Conservation (phyloP, 805 yeast species). For the Hanseniaspora meyeri region DNA sequence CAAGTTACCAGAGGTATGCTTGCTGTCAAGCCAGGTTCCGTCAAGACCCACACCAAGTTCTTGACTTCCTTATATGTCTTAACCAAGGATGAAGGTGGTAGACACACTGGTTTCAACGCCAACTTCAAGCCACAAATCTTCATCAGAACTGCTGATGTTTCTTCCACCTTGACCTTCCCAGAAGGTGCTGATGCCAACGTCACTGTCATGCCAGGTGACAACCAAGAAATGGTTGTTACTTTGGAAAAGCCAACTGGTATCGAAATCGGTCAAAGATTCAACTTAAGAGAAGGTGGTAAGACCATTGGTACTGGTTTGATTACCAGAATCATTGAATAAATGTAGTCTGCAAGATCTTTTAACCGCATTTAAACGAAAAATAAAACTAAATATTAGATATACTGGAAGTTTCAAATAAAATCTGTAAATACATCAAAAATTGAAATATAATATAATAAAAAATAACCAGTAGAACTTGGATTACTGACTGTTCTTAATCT, state of each 20-base stretch:
- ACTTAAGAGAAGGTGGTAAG: constrained; percentile 98
- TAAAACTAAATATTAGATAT: neutral
- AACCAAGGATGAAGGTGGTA: constrained; percentile 97
- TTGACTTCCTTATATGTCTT: constrained; percentile 85
- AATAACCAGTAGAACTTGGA: no score
- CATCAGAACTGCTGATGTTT: constrained; percentile 91
- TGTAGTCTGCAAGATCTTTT: neutral
- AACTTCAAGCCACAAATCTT: constrained; percentile 97
- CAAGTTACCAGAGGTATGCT: constrained; percentile 97
- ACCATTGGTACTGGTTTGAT: constrained; percentile 98
- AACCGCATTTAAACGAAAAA: neutral
- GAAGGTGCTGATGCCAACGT: constrained; percentile 69
- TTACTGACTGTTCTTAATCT: no score
- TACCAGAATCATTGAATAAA: constrained; percentile 67
- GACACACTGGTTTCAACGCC: constrained; percentile 93
- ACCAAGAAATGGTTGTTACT: constrained; percentile 88
- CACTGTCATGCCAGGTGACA: constrained; percentile 97
- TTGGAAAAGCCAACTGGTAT: constrained; percentile 83
- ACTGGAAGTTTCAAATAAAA: no score
- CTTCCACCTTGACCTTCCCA: constrained; percentile 76
- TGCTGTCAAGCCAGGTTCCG: constrained; percentile 80
- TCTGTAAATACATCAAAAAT: neutral
- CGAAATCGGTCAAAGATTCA: constrained; percentile 96
- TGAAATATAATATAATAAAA: neutral
- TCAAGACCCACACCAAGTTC: constrained; percentile 86